Percentiles rank a stretch among this genome's conserved stretches.
Evolutionary conservation across 805 yeast genomes (phyloP).

Genomic region (Yamadazyma sp.): DNA sequence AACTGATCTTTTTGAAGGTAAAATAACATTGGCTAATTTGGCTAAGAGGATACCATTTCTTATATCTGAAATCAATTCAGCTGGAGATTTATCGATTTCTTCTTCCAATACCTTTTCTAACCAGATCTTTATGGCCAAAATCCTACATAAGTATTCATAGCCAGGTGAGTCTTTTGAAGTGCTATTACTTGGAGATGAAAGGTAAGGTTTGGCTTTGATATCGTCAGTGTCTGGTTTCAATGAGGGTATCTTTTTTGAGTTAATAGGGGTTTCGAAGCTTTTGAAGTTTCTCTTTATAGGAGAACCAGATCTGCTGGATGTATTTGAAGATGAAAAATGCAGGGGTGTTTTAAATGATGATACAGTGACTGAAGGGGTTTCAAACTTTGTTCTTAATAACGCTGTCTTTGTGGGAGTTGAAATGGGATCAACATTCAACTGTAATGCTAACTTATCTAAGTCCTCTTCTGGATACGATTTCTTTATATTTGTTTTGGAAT

Average conservation of each 20-base stretch:
- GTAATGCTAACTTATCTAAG: conserved; percentile 37
- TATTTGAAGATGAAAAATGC: conserved; percentile 13
- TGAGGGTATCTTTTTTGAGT: conserved; percentile 8
- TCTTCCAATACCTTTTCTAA: conserved; percentile 62
- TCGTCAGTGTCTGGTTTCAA: conserved; percentile 8
- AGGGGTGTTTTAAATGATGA: conserved; percentile 36
- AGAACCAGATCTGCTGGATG: conserved; percentile 18
- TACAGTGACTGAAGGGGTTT: conserved; percentile 41
- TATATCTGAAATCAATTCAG: conserved; percentile 60
- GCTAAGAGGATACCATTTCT: conserved; percentile 87
- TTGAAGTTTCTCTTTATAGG: conserved; percentile 15
- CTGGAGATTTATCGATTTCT: conserved; percentile 50
- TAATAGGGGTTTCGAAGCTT: conserved; percentile 10
- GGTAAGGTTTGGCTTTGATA: conserved; percentile 14
- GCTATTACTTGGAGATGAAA: conserved; percentile 28
- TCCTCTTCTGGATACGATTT: conserved; percentile 24
- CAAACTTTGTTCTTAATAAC: conserved; percentile 30
- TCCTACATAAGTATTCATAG: conserved; percentile 78
- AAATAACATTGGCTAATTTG: conserved; percentile 65
- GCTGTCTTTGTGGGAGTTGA: conserved; percentile 25
- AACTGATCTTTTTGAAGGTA: conserved; percentile 57
- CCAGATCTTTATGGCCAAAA: conserved; percentile 81
- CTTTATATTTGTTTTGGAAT: conserved; percentile 15
- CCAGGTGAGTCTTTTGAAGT: conserved; percentile 34
- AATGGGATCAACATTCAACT: conserved; percentile 26